phyloP scores from a whole-genome alignment of 73 alveolate species.

The Durusdinium trenchii region DNA sequence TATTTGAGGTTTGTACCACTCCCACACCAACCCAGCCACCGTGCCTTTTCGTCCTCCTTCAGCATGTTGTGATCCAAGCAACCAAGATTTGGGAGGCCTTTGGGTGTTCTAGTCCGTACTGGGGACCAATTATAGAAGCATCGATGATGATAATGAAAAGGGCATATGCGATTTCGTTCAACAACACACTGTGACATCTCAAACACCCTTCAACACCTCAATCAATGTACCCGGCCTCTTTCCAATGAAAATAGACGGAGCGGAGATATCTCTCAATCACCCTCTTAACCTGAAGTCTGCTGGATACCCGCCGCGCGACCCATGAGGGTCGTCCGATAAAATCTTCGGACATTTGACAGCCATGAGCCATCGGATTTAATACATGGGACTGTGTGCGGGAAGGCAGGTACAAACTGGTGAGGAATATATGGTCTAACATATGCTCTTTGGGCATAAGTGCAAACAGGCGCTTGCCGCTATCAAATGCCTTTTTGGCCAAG shows the following conservation, averaged over 20 bases:
- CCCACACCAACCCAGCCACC: neutral
- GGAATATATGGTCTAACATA: neutral
- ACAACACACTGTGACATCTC: neutral
- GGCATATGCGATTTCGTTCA: neutral
- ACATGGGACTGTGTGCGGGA: neutral
- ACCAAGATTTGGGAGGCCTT: neutral
- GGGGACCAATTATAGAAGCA: neutral
- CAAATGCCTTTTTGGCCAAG: neutral
- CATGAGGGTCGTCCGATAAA: conserved; percentile 13
- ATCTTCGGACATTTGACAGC: neutral
- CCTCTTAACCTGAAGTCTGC: neutral
- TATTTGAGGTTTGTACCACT: too few relatives aligned
- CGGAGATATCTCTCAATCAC: too few relatives aligned
- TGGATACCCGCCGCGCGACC: neutral
- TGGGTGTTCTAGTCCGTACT: too few relatives aligned
- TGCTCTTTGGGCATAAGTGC: neutral
- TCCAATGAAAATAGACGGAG: neutral
- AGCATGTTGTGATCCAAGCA: neutral
- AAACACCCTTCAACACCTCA: neutral
- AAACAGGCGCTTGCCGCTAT: neutral
- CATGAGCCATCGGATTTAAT: neutral
- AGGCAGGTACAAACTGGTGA: neutral
- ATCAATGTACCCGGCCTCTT: neutral
- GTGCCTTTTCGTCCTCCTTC: neutral
- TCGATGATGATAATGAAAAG: neutral